These are phyloP conservation scores for Parathielavia appendiculata DNA, from an alignment of 495 filamentous ascomycete species.

Conservation along the genomic window DNA sequence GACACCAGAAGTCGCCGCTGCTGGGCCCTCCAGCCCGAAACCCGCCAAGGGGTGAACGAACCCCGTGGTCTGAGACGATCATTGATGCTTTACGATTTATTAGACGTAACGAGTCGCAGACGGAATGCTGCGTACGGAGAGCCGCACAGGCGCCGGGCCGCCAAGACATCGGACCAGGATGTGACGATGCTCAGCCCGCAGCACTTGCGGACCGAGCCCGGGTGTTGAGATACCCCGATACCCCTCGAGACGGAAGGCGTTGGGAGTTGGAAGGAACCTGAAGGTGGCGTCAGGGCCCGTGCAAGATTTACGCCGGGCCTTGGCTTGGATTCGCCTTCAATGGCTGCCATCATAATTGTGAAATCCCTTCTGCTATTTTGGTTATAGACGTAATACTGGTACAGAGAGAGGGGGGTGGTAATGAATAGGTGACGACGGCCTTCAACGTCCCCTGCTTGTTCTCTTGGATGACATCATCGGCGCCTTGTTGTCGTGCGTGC, in stretches of 20 bases:
- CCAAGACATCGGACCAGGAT: not conserved
- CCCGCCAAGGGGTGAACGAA: conserved; percentile 12
- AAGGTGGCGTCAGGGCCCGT: not conserved
- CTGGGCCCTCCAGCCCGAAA: conserved; percentile 10
- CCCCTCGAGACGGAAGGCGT: conserved; percentile 1
- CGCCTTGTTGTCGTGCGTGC: not conserved
- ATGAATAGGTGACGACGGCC: not conserved
- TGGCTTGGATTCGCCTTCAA: not conserved
- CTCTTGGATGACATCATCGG: conserved; percentile 5
- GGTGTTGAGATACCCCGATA: conserved; percentile 14
- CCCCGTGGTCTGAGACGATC: not conserved
- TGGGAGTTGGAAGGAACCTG: not conserved
- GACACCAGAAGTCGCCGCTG: conserved; percentile 2
- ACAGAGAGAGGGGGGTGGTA: not conserved
- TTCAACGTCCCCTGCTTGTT: not conserved
- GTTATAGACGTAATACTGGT: not conserved
- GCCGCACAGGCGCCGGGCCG: not conserved
- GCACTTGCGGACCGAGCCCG: not conserved
- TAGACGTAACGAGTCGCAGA: not conserved
- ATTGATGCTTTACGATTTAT: not conserved
- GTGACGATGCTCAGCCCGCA: not conserved
- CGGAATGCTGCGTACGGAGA: not conserved
- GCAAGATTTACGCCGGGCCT: not conserved
- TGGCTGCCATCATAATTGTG: not conserved
- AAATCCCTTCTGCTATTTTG: not conserved